Conservation (phyloP, 1,139 yeast species). For the Candida glucosophila region DNA sequence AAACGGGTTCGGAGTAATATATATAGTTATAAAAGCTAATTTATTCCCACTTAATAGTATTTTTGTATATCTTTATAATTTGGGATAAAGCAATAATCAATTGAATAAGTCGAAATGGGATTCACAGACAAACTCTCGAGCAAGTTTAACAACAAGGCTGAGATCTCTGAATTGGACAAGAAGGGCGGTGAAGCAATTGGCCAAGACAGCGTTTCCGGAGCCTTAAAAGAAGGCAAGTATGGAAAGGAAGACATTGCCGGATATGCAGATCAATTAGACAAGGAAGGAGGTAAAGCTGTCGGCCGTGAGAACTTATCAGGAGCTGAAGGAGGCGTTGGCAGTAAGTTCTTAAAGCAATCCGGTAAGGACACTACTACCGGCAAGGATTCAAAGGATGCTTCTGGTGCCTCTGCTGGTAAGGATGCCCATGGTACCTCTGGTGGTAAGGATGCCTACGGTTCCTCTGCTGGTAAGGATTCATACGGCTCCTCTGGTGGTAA, state of each 20-base stretch:
- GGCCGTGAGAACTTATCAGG: slow-evolving; percentile 25
- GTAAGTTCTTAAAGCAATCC: slow-evolving; percentile 11
- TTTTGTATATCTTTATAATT: too few species aligned
- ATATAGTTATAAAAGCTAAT: too few species aligned
- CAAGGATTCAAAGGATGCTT: slow-evolving; percentile 9
- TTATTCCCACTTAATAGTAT: too few species aligned
- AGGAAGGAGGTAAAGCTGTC: slow-evolving; percentile 17
- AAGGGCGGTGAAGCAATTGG: slow-evolving; percentile 16
- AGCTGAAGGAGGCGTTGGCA: slow-evolving; percentile 21
- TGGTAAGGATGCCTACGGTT: slow-evolving; percentile 5
- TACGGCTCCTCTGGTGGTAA: slow-evolving; percentile 5
- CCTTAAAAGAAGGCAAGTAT: slow-evolving; percentile 21
- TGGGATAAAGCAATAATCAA: too few species aligned
- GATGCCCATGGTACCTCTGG: slow-evolving; percentile 5
- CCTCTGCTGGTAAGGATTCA: slow-evolving; percentile 4
- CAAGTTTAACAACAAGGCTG: slow-evolving; percentile 20
- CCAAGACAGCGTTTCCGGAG: slow-evolving; percentile 16
- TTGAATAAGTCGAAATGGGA: too few species aligned
- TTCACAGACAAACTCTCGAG: slow-evolving; percentile 25
- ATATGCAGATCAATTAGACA: slow-evolving; percentile 19
- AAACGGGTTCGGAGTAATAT: too few species aligned
- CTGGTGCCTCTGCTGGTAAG: slow-evolving; percentile 5
- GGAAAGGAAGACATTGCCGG: slow-evolving; percentile 20
- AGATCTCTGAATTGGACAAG: slow-evolving; percentile 10
- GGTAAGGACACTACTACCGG: slow-evolving; percentile 6